A percentile compares a stretch with the other conserved stretches of the same genome.
Evolutionary conservation across 73 alveolate species (phyloP).

Genomic region (Paramecium bursaria): DNA sequence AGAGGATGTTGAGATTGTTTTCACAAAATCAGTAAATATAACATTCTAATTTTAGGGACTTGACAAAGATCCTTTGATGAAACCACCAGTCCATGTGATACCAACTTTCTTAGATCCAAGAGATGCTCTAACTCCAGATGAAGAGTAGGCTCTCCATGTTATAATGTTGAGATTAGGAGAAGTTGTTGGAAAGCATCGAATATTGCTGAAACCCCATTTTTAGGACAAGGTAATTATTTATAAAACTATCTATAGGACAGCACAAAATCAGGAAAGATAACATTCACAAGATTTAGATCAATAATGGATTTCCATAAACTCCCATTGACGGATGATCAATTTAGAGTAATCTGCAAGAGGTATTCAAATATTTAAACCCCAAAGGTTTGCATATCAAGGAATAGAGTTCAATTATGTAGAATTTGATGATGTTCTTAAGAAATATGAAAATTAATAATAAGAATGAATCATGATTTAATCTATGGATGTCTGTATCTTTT

Average conservation of each 20-base stretch:
- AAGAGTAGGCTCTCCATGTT: conserved; percentile 83
- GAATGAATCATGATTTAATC: no score
- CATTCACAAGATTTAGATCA: conserved; percentile 88
- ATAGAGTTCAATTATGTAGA: conserved; percentile 93
- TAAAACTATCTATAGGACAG: conserved; percentile 67
- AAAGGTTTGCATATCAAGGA: conserved; percentile 79
- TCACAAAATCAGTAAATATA: conserved; percentile 73
- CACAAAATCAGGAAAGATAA: conserved; percentile 83
- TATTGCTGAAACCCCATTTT: conserved; percentile 90
- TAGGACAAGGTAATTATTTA: conserved; percentile 78
- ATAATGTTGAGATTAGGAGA: conserved; percentile 87
- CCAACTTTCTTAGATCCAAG: conserved; percentile 92
- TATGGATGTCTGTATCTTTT: no score
- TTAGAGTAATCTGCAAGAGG: conserved; percentile 81
- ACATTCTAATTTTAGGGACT: conserved; percentile 71
- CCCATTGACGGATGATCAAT: conserved; percentile 79
- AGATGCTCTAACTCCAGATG: conserved; percentile 86
- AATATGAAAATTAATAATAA: conserved; percentile 61
- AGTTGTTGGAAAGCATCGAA: conserved; percentile 81
- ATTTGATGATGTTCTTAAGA: conserved; percentile 74
- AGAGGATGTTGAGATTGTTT: conserved; percentile 90
- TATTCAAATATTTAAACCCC: conserved; percentile 10
- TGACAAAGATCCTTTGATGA: conserved; percentile 88
- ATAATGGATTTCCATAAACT: conserved; percentile 84
- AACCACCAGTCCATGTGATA: conserved; percentile 77